Base-by-base conservation (phyloP, 2,329 filamentous ascomycete species). In the Zarea fungicola region DNA sequence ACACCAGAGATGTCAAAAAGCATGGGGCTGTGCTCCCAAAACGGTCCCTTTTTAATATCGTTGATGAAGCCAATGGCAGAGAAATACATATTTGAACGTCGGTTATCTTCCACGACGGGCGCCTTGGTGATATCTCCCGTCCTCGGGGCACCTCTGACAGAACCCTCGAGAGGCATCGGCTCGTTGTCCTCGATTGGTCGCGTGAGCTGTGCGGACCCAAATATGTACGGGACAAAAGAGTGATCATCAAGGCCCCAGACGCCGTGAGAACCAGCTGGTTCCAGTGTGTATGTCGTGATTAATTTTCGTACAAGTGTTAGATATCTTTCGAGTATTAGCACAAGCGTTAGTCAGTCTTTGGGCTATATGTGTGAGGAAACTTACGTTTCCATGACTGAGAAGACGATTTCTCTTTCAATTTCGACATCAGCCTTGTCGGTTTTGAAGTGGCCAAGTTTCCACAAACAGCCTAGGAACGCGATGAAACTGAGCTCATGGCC, bases 221-320 rank as follows among this genome's bases (percentile, higher is more conserved):
- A 91, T 49, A 99, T 89, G 66, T 97, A 99, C 0, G 93, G 87
- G 22, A 93, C 67, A 65, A 99, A 97, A 8, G 83, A 91, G 68
- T 99, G 92, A 65, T 99, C 93, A 63, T 99, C 93, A n/a, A 99
- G 76, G 18, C 93, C 93, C 93, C 93, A 99, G 18, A 99, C 93
- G 3, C 93, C 93, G 63, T 97, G 93, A 1, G 92, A 95, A 3
- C 93, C 93, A 6, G 93, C 93, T 4, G 93, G 93, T 63, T 99
- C 93, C 18, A 99, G 80, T 1, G 85, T 96, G 65, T 97, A 99
- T 3, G 84, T 92, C 43, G 89, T 74, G 58, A 99, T 96, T 9
- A 99, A 76, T 35, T 79, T 82, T 32, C 93, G 84, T 39, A 96
- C 75, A 2, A 97, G 83, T 26, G 74, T 72, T n/a, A 95, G 73